Evolutionary conservation across 2,329 filamentous ascomycete species (phyloP), one percentile per base, ranked within the genome.

Genomic region (Hymenoscyphus fraxineus): DNA sequence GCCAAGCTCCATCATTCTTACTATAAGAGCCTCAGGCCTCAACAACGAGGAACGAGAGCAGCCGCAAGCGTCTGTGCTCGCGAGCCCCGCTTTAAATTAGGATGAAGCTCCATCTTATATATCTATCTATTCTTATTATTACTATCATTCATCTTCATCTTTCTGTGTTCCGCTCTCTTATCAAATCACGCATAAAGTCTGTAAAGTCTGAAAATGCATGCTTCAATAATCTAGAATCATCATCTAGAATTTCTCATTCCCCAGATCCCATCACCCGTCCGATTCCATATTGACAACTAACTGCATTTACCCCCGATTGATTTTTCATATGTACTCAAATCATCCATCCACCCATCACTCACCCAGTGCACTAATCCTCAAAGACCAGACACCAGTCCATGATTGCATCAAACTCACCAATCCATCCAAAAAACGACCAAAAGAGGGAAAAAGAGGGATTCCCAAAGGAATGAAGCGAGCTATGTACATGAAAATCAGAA

Each of bases 401-500:
- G 44, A 51, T 22, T 51, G 44, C 44, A 22, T 22, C 44, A 19
- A n/a, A 6, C 19, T 3, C 44, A n/a, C 19, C 13, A 19, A 60
- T 39, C 10, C 35, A 51, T 44, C 58, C 22, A 39, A 39, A 56
- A 56, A 56, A 51, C 3, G 35, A 35, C 35, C 35, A 35, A 6
- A 35, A 35, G 9, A 35, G 35, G 32, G 9, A 6, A 35, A 10
- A 35, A 35, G 35, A 10, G 9, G 35, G 1, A 7, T 35, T 6
- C 35, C 4, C 35, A 35, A 35, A 35, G 6, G 35, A 35, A 35
- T 35, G 35, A 35, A 35, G 35, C 59, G 38, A 12, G 6, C 16
- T 68, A 69, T 71, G 60, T 69, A 71, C 69, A 69, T 60, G 40
- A 64, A 70, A 38, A 59, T 16, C 44, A 64, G 44, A 35, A 59